phyloP scores from a whole-genome alignment of 345 rosid genomes.

The Iberis pinnata region DNA sequence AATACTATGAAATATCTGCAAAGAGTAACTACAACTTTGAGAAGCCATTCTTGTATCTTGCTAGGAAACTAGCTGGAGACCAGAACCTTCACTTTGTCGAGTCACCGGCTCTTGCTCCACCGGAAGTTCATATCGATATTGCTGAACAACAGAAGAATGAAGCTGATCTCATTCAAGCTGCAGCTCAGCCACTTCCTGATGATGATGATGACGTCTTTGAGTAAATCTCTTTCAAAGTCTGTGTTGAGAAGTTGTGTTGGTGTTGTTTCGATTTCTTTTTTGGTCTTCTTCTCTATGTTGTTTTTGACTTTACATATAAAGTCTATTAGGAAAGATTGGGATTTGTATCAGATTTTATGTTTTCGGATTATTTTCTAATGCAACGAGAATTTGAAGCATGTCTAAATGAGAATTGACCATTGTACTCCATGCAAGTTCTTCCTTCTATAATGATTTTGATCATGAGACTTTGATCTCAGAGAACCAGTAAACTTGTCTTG shows the following conservation, averaged over 20 bases:
- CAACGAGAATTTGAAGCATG: neutral
- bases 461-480: too few relatives aligned
- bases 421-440: too few relatives aligned
- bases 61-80: slow-evolving; percentile 71
- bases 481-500: too few relatives aligned
- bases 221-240: neutral
- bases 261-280: too few relatives aligned
- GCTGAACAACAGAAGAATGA: slow-evolving; percentile 49
- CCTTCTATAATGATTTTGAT: too few relatives aligned
- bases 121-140: slow-evolving; percentile 75
- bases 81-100: slow-evolving; percentile 86
- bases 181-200: slow-evolving; percentile 30
- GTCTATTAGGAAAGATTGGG: neutral
- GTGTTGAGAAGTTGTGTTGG: too few relatives aligned
- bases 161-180: slow-evolving; percentile 4
- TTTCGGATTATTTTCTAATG: slow-evolving; percentile 2
- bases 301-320: slow-evolving; percentile 3
- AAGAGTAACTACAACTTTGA: slow-evolving; percentile 92
- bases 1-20: slow-evolving; percentile 88
- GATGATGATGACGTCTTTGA: slow-evolving; percentile 35
- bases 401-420: too few relatives aligned
- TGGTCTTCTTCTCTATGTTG: neutral
- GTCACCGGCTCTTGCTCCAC: slow-evolving; percentile 87
- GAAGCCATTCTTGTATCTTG: slow-evolving; percentile 88
- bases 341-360: neutral